Conservation (phyloP, 345 rosid species). For the Salix viminalis region DNA sequence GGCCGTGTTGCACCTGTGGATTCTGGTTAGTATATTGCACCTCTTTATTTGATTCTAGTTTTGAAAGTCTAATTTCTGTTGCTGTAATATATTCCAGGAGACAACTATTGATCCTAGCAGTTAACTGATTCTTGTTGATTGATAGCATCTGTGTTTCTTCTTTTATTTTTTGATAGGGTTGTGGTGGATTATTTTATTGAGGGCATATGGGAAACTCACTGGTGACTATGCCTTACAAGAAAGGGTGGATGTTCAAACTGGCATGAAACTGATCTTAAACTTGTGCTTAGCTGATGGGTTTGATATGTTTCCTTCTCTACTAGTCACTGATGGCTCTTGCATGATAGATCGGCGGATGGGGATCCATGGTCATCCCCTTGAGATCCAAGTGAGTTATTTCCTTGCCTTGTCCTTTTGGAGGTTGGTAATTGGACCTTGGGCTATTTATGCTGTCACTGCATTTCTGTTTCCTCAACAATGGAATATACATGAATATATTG, state of each 20-base stretch:
- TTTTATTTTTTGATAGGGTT: conserved; percentile 15
- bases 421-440: background rate
- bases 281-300: conserved; percentile 32
- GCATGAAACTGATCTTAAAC: conserved; percentile 28
- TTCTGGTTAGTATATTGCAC: conserved; percentile 18
- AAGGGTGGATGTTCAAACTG: conserved; percentile 36
- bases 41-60: background rate
- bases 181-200: conserved; percentile 35
- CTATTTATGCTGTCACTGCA: background rate
- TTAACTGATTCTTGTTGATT: conserved; percentile 1
- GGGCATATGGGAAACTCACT: conserved; percentile 32
- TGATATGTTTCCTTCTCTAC: conserved; percentile 34
- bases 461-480: background rate
- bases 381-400: conserved; percentile 26
- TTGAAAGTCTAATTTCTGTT: background rate
- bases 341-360: conserved; percentile 39
- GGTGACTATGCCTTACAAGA: conserved; percentile 35
- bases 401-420: background rate
- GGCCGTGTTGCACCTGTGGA: conserved; percentile 37
- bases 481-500: background rate
- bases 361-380: conserved; percentile 35
- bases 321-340: conserved; percentile 36
- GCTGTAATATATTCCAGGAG: background rate
- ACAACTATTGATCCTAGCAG: background rate
- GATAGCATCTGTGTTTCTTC: background rate